These are phyloP conservation scores for Penicillium corylophilum DNA, from an alignment of 2,329 filamentous ascomycete species.

Conservation along the genomic window DNA sequence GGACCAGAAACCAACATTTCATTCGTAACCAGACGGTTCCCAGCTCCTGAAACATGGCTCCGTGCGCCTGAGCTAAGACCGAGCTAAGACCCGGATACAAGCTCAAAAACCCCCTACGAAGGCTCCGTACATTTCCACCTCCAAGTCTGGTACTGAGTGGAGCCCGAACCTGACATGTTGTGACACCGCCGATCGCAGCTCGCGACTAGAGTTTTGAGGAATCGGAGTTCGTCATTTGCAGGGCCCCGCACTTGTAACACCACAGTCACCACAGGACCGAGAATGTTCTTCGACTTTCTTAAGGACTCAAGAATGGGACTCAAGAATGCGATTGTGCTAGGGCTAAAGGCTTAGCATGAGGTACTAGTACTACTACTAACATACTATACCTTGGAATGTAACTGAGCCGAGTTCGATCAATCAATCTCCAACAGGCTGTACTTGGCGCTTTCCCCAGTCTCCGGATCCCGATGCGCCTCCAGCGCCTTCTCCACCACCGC, in stretches of 20 bases:
- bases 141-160: not conserved
- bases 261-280: not conserved
- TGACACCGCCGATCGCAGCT: not conserved
- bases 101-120: not conserved
- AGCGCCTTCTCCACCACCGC: constrained; percentile 73
- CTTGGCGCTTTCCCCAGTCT: constrained; percentile 33
- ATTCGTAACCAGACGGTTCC: not conserved
- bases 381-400: not conserved
- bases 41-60: not conserved
- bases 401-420: no score
- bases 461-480: constrained; percentile 44
- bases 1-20: not conserved
- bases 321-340: not conserved
- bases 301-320: no score
- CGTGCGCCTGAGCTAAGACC: not conserved
- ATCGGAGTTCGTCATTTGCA: not conserved
- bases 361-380: not conserved
- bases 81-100: not conserved
- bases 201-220: not conserved
- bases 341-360: no score
- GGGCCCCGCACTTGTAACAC: not conserved
- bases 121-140: no score
- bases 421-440: constrained; percentile 41
- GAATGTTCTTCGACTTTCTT: not conserved
- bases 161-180: not conserved